phyloP scores from a whole-genome alignment of 2,329 filamentous ascomycete species.

The Trichoderma aggressivum region DNA sequence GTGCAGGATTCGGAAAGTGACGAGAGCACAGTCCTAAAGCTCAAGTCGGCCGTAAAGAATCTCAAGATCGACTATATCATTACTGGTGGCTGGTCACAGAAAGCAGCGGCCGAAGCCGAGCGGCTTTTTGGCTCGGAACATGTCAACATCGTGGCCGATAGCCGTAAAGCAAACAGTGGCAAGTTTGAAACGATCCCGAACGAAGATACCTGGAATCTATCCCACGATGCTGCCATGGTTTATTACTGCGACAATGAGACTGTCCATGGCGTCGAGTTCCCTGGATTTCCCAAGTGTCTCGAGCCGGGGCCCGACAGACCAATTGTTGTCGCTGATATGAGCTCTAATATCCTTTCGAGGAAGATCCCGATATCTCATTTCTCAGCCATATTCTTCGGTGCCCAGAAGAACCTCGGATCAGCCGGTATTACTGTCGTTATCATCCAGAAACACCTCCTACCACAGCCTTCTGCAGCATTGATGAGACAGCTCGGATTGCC shows the following conservation, averaged over 20 bases:
- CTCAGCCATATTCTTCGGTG: conserved; percentile 83
- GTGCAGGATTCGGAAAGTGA: not conserved
- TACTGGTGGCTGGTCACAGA: conserved; percentile 84
- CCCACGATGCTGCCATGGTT: conserved; percentile 65
- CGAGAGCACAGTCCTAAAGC: too few relatives aligned
- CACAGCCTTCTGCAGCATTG: conserved; percentile 58
- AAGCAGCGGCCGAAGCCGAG: conserved; percentile 79
- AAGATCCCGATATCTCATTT: conserved; percentile 70
- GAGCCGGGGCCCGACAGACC: conserved; percentile 57
- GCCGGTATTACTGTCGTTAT: conserved; percentile 85
- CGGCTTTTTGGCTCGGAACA: conserved; percentile 38
- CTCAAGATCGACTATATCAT: conserved; percentile 75
- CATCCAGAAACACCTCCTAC: conserved; percentile 75
- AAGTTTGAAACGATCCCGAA: conserved; percentile 85
- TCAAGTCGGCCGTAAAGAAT: conserved; percentile 40
- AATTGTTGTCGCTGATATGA: conserved; percentile 89
- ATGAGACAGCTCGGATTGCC: conserved; percentile 71
- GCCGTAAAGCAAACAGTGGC: conserved; percentile 58
- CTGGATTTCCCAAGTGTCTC: conserved; percentile 63
- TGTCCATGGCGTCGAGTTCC: conserved; percentile 90
- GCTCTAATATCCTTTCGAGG: conserved; percentile 85
- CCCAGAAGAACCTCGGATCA: conserved; percentile 89
- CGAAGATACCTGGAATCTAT: conserved; percentile 72
- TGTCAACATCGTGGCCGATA: conserved; percentile 73
- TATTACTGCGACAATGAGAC: conserved; percentile 96